Evolutionary conservation across 345 rosid genomes (phyloP).

Genomic region (Arabidopsis suecica): DNA sequence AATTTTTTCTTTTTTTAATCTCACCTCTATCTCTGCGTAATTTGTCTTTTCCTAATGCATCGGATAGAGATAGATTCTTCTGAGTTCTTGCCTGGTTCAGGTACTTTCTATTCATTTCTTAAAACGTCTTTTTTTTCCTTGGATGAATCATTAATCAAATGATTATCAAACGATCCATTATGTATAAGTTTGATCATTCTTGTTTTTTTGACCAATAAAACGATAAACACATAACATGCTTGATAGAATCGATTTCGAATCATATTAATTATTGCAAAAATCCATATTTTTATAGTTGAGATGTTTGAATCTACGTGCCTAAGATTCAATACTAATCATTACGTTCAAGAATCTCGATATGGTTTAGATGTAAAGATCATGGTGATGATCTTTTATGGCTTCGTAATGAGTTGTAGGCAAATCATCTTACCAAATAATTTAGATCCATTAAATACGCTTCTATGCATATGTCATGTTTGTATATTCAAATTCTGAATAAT

Average conservation of each 20-base stretch:
- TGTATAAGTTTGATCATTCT: neutral
- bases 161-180: neutral
- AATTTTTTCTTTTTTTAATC: neutral
- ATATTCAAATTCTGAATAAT: too few relatives aligned
- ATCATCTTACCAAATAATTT: too few relatives aligned
- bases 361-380: neutral
- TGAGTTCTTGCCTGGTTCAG: constrained; percentile 36
- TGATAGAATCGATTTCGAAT: neutral
- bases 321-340: neutral
- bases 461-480: too few relatives aligned
- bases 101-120: neutral
- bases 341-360: constrained; percentile 18
- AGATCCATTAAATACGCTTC: too few relatives aligned
- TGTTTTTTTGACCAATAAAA: neutral
- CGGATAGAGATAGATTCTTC: constrained; percentile 22
- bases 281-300: neutral
- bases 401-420: too few relatives aligned
- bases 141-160: neutral
- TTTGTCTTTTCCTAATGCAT: constrained; percentile 20
- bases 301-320: neutral
- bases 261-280: neutral
- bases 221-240: constrained; percentile 5
- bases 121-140: neutral
- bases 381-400: neutral
- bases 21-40: neutral